Evolutionary conservation across 805 yeast species (phyloP).

Genomic region (Candida patagonica): DNA sequence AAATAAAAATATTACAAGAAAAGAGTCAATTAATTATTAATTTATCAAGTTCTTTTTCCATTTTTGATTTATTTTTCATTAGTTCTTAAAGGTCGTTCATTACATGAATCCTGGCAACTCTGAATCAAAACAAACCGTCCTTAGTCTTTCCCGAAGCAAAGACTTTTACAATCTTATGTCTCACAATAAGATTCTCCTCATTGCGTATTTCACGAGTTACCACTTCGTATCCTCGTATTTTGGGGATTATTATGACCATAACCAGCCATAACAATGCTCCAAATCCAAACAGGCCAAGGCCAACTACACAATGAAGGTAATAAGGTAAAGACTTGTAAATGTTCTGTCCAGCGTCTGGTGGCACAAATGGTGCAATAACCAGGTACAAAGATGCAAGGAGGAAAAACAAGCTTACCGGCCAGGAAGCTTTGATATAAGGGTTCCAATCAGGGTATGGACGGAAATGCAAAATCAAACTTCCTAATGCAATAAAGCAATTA

Average conservation of each 20-base stretch:
- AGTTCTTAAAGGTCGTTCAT: too few relatives aligned
- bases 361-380: conserved; percentile 69
- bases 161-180: neutral
- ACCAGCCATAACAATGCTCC: conserved; percentile 50
- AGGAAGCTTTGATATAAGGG: conserved; percentile 61
- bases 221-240: conserved; percentile 21
- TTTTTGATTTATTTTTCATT: too few relatives aligned
- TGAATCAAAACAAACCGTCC: neutral
- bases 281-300: conserved; percentile 65
- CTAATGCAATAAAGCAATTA: conserved; percentile 55
- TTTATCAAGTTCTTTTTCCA: too few relatives aligned
- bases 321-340: conserved; percentile 68
- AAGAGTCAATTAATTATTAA: too few relatives aligned
- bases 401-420: conserved; percentile 57
- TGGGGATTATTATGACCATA: conserved; percentile 54
- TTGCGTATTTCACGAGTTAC: conserved; percentile 9
- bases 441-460: conserved; percentile 43
- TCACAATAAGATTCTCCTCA: neutral
- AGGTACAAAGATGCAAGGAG: conserved; percentile 56
- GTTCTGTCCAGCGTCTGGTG: conserved; percentile 55
- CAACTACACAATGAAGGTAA: conserved; percentile 73
- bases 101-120: too few relatives aligned
- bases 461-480: conserved; percentile 49
- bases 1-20: too few relatives aligned
- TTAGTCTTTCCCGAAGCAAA: neutral